These are phyloP conservation scores for Murraya paniculata DNA, from an alignment of 345 rosid species.

Conservation along the genomic window DNA sequence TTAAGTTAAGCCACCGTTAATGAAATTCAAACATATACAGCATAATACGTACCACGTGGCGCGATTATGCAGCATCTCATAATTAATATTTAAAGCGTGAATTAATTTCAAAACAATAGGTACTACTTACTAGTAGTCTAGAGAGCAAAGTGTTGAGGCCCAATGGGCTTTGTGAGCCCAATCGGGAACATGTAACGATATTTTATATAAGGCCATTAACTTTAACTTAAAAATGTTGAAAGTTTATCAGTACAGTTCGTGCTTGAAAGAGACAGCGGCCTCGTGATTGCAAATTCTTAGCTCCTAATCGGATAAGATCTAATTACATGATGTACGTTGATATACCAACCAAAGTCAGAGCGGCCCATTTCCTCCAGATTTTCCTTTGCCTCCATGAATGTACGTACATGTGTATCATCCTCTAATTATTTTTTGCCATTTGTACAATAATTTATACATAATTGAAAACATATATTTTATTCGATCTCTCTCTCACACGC, in stretches of 20 bases:
- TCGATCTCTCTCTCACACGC: too few relatives aligned
- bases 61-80: too few relatives aligned
- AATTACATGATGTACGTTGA: not conserved
- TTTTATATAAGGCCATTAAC: not conserved
- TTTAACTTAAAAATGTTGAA: not conserved
- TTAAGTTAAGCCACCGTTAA: too few relatives aligned
- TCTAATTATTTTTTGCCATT: too few relatives aligned
- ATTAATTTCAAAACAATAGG: too few relatives aligned
- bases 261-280: slow-evolving; percentile 7
- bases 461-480: too few relatives aligned
- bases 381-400: not conserved
- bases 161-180: not conserved
- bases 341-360: not conserved
- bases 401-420: not conserved
- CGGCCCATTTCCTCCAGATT: not conserved
- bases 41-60: too few relatives aligned
- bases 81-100: too few relatives aligned
- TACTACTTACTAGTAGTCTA: too few relatives aligned
- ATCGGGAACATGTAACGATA: not conserved
- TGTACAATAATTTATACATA: too few relatives aligned
- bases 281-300: slow-evolving; percentile 2
- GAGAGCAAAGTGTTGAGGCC: not conserved
- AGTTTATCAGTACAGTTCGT: not conserved
- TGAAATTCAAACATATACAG: too few relatives aligned
- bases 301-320: slow-evolving; percentile 11